phyloP scores from a whole-genome alignment of 208 protist genomes.

The Leptomonas seymouri region DNA sequence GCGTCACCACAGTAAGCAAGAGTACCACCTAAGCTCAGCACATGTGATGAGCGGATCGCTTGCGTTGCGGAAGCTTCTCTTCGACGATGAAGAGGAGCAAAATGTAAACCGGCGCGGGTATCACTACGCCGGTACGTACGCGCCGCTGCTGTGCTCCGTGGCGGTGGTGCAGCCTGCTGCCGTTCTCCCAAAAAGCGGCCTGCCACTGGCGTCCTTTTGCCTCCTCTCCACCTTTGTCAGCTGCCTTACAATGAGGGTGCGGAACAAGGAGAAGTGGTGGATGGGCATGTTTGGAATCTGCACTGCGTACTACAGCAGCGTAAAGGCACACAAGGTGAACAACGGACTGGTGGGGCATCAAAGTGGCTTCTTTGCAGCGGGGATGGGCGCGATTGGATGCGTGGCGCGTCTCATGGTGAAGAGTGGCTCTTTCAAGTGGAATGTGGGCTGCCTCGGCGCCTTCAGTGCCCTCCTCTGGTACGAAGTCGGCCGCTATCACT shows the following conservation, averaged over 20 bases:
- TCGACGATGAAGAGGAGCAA: constrained; percentile 46
- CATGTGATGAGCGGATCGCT: constrained; percentile 65
- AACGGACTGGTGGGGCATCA: constrained; percentile 88
- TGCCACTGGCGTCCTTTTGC: constrained; percentile 47
- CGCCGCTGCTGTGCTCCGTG: constrained; percentile 47
- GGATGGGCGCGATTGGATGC: constrained; percentile 74
- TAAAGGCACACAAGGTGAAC: constrained; percentile 87
- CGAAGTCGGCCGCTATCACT: constrained; percentile 80
- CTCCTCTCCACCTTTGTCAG: constrained; percentile 50
- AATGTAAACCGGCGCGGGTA: constrained; percentile 60
- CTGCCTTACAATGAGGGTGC: constrained; percentile 80
- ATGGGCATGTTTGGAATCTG: constrained; percentile 80
- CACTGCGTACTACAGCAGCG: constrained; percentile 74
- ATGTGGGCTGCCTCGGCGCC: constrained; percentile 40
- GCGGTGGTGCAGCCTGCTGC: constrained; percentile 54
- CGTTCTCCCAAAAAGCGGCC: constrained; percentile 60
- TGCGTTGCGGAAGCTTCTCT: constrained; percentile 78
- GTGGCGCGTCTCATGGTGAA: constrained; percentile 51
- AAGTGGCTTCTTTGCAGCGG: constrained; percentile 81
- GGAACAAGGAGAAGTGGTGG: constrained; percentile 86
- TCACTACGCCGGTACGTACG: constrained; percentile 71
- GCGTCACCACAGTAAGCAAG: too few species aligned
- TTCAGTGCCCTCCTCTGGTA: constrained; percentile 82
- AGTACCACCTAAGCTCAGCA: too few species aligned
- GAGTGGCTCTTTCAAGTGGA: constrained; percentile 39